Conservation (phyloP, 148 eudicot species). For the Selenicereus undatus region DNA sequence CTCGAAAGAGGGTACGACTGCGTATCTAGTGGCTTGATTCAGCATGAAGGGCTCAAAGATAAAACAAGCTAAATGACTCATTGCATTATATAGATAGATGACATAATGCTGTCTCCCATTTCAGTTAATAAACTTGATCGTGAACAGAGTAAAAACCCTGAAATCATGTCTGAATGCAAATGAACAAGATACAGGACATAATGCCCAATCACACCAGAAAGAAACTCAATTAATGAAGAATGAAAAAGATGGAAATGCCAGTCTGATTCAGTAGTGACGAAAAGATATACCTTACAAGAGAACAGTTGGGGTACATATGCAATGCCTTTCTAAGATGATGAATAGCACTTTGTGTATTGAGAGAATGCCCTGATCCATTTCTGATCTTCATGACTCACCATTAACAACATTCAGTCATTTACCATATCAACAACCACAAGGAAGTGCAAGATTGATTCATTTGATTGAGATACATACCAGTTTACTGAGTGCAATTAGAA, state of each 20-base stretch:
- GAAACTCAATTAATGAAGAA: neutral
- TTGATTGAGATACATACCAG: slow-evolving; percentile 47
- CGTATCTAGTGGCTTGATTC: too few relatives aligned
- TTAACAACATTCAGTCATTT: slow-evolving; percentile 2
- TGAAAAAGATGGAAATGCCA: neutral
- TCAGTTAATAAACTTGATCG: too few relatives aligned
- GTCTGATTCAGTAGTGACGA: neutral
- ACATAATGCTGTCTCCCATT: too few relatives aligned
- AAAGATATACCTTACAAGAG: slow-evolving; percentile 53
- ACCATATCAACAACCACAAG: slow-evolving; percentile 6
- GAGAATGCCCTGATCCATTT: slow-evolving; percentile 40
- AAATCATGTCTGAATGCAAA: neutral
- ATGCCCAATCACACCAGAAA: neutral
- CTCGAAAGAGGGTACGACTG: too few relatives aligned
- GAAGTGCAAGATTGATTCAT: neutral
- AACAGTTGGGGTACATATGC: slow-evolving; percentile 75
- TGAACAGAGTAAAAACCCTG: neutral
- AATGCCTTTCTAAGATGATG: slow-evolving; percentile 70
- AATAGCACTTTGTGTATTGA: slow-evolving; percentile 63
- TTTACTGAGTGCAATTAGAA: slow-evolving; percentile 65
- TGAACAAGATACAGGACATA: neutral
- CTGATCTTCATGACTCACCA: slow-evolving; percentile 48
- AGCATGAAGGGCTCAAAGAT: too few relatives aligned
- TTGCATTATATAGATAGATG: too few relatives aligned
- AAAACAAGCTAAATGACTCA: too few relatives aligned